Evolutionary conservation across 1,284 basidiomycete genomes (phyloP).

Genomic region (Wallemia mellicola): DNA sequence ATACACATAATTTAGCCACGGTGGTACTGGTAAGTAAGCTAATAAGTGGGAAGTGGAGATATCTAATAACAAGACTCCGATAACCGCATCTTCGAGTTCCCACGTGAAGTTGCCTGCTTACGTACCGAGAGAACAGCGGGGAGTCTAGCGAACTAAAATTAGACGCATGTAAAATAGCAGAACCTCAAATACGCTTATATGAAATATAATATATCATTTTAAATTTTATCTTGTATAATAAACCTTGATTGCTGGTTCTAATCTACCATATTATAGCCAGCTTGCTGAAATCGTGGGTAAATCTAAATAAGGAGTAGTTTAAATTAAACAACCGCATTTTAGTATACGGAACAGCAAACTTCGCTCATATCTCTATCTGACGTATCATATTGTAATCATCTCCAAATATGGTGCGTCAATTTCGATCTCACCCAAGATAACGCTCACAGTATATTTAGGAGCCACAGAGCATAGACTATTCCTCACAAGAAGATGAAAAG

Average conservation of each 20-base stretch:
- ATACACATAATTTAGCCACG: too few relatives aligned
- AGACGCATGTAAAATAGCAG: too few relatives aligned
- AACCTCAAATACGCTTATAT: too few relatives aligned
- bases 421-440: background rate
- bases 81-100: too few relatives aligned
- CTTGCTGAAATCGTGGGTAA: background rate
- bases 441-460: background rate
- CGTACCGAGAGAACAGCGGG: too few relatives aligned
- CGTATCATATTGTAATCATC: background rate
- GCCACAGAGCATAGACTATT: slow-evolving; percentile 1
- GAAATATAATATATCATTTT: background rate
- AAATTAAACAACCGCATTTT: too few relatives aligned
- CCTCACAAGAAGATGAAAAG: slow-evolving; percentile 1
- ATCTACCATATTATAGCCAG: background rate
- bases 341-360: background rate
- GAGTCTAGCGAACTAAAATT: too few relatives aligned
- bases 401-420: background rate
- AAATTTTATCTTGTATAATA: background rate
- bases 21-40: too few relatives aligned
- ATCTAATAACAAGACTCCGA: too few relatives aligned
- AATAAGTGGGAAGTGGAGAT: too few relatives aligned
- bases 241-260: background rate
- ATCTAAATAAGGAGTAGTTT: too few relatives aligned
- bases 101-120: too few relatives aligned
- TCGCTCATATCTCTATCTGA: background rate